Conservation (phyloP, 1,139 yeast species). For the Geotrichum cucujoidarum region DNA sequence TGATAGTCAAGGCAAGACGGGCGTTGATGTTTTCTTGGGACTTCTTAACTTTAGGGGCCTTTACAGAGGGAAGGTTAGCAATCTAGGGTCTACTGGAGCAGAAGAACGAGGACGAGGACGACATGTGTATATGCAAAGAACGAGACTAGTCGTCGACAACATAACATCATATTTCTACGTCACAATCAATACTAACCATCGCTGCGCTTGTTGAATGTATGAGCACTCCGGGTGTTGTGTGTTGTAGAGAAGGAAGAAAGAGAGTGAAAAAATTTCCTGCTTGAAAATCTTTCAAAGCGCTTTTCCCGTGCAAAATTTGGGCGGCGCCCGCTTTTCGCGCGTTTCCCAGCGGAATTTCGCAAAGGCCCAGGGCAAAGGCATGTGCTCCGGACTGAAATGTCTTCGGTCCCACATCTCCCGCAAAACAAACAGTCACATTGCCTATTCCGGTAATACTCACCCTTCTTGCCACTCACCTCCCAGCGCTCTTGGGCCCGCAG, state of each 20-base stretch:
- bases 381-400: no score
- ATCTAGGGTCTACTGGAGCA: neutral
- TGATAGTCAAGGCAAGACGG: slow-evolving; percentile 95
- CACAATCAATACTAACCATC: slow-evolving; percentile 78
- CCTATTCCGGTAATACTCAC: neutral
- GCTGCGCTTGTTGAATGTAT: slow-evolving; percentile 58
- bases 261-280: neutral
- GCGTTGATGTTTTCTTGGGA: slow-evolving; percentile 95
- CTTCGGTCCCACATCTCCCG: neutral
- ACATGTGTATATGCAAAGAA: neutral
- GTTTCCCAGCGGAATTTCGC: no score
- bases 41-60: slow-evolving; percentile 95
- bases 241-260: slow-evolving; percentile 40
- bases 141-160: neutral
- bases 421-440: neutral
- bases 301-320: no score
- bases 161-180: slow-evolving; percentile 45
- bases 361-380: no score
- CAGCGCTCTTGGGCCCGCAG: neutral
- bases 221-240: slow-evolving; percentile 72
- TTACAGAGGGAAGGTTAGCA: slow-evolving; percentile 24
- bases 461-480: neutral
- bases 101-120: slow-evolving; percentile 39
- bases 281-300: no score
- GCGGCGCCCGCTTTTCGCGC: no score